These are phyloP conservation scores for Termitomyces sp. DNA, from an alignment of 768 basidiomycete genomes.

Conservation along the genomic window DNA sequence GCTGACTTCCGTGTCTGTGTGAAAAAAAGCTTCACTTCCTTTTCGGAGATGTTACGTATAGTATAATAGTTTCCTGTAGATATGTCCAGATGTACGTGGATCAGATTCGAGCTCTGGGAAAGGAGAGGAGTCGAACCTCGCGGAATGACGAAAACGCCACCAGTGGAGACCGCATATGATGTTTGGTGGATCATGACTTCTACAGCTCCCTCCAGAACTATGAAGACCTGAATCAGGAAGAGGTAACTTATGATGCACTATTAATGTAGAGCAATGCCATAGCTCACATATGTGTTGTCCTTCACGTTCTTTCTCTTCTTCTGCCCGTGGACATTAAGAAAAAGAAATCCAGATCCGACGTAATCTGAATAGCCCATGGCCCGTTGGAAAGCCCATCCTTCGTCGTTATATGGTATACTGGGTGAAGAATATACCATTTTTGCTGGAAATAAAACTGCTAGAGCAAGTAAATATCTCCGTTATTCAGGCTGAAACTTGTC, in stretches of 20 bases:
- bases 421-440: slow-evolving; percentile 11
- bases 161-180: slow-evolving; percentile 71
- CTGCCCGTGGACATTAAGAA: slow-evolving; percentile 71
- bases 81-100: neutral
- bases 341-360: slow-evolving; percentile 85
- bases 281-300: slow-evolving; percentile 88
- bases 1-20: slow-evolving; percentile 70
- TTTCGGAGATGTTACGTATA: slow-evolving; percentile 82
- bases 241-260: neutral
- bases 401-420: slow-evolving; percentile 11
- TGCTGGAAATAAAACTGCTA: slow-evolving; percentile 14
- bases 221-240: slow-evolving; percentile 35
- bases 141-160: slow-evolving; percentile 88
- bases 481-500: neutral
- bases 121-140: slow-evolving; percentile 49
- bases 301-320: slow-evolving; percentile 89
- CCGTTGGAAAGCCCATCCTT: slow-evolving; percentile 80
- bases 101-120: neutral
- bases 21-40: slow-evolving; percentile 85
- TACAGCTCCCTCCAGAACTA: slow-evolving; percentile 86
- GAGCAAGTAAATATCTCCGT: neutral
- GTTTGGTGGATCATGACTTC: slow-evolving; percentile 81
- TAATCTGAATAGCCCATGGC: slow-evolving; percentile 90
- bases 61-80: slow-evolving; percentile 80
- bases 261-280: neutral